Base-by-base conservation (phyloP, 306 rosid species). In the Spatholobus suberectus region DNA sequence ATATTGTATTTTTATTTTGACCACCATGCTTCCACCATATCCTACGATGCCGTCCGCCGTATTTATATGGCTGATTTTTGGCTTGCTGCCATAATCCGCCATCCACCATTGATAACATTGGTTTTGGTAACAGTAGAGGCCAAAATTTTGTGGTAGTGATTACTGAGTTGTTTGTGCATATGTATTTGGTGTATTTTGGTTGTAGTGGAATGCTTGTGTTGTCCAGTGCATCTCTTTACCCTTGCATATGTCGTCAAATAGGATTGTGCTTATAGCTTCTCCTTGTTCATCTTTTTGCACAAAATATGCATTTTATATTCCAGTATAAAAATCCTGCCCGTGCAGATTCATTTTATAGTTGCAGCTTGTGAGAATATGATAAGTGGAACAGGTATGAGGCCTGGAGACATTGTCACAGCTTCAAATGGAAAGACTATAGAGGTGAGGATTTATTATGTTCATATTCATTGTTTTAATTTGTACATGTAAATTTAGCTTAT, bases 291-390 rank as follows among this genome's bases (percentile, higher is more conserved):
- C 47, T 21, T 72, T 70, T 20, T 27, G 20, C 40, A 26, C 35
- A 63, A 20, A 52, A 69, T 54, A 0, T 70, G 49, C 41, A 37
- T 81, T 41, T 23, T 61, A 20, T 66, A 69, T 52, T 40, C 61
- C 40, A 51, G 57, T 55, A 49, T 63, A 20, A 44, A 75, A 9
- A 2, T 71, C 35, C 12, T 54, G 37, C 55, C 63, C 52, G 55
- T 85, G 76, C 97, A 96, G 99, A 90, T 96, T 87, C 99, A 96
- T 87, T 96, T 96, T 88, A 82, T 96, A 63, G 97, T 96, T 59
- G 98, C 99, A 73, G 99, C 99, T 76, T 96, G 99, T 86, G 99
- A 96, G 93, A 96, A 96, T 82, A 96, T 96, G 99, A 96, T 96
- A 32, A 96, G 99, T 87, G 98, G 99, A 90, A 90, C 97, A 55